Percentiles rank a stretch among this genome's conserved stretches.
These are phyloP conservation scores for Phytopythium ostracodes DNA, from an alignment of 352 stramenopile genomes.

Conservation along the genomic window DNA sequence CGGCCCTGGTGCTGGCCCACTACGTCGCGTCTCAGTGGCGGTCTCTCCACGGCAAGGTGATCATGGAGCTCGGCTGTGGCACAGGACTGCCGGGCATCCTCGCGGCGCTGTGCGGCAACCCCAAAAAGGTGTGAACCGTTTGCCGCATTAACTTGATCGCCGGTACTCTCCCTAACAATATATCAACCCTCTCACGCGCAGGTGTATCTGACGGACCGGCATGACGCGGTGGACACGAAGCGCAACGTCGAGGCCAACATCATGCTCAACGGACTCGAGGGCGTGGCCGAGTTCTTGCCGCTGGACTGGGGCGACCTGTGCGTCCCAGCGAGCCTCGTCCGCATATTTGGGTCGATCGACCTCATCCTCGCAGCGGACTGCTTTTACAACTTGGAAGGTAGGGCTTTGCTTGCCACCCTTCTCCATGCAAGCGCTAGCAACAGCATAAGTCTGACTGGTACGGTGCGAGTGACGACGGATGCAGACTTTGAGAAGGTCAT, in stretches of 20 bases:
- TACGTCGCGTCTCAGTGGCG: slow-evolving; percentile 35
- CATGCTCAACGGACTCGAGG: slow-evolving; percentile 32
- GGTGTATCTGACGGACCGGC: slow-evolving; percentile 54
- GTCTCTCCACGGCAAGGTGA: slow-evolving; percentile 28
- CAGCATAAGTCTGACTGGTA: neutral
- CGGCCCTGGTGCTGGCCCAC: slow-evolving; percentile 41
- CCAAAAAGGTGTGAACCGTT: slow-evolving; percentile 15
- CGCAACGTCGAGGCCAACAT: slow-evolving; percentile 57
- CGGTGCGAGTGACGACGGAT: neutral
- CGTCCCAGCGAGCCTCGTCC: slow-evolving; percentile 20
- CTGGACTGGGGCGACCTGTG: slow-evolving; percentile 46
- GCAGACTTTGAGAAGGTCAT: slow-evolving; percentile 72
- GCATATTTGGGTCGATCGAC: slow-evolving; percentile 31
- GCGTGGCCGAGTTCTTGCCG: slow-evolving; percentile 31
- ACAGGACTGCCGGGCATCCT: slow-evolving; percentile 66
- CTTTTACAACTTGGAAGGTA: slow-evolving; percentile 68
- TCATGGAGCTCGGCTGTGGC: slow-evolving; percentile 64
- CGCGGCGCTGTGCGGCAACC: slow-evolving; percentile 29
- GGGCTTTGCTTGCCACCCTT: neutral
- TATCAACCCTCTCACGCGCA: neutral
- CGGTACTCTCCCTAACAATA: neutral
- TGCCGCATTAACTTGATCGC: neutral
- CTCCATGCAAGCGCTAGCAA: neutral
- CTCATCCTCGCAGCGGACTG: slow-evolving; percentile 61
- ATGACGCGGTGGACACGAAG: slow-evolving; percentile 36